Evolutionary conservation across 768 basidiomycete species (phyloP).

Genomic region (Russula foetens): DNA sequence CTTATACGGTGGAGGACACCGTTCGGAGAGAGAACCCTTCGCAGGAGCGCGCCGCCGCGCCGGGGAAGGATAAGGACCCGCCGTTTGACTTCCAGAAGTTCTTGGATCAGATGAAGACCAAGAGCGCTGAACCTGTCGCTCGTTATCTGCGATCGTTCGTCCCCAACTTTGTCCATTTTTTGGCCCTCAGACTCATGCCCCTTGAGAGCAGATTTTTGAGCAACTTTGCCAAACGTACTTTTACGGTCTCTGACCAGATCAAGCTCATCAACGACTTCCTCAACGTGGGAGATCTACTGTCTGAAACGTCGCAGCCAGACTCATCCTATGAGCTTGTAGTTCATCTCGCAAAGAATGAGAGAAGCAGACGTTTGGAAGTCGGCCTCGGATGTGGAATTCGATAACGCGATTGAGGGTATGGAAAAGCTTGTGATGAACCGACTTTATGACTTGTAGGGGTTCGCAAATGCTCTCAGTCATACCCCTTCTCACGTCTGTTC

Average conservation of each 20-base stretch:
- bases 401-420: constrained; percentile 97
- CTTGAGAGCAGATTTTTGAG: constrained; percentile 78
- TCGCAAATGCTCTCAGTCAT: neutral
- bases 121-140: constrained; percentile 84
- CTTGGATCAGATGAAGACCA: constrained; percentile 87
- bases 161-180: neutral
- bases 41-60: constrained; percentile 21
- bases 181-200: neutral
- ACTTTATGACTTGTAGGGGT: constrained; percentile 83
- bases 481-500: neutral
- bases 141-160: constrained; percentile 93
- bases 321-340: constrained; percentile 39
- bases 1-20: constrained; percentile 5
- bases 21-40: constrained; percentile 22
- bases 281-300: constrained; percentile 40
- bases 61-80: constrained; percentile 31
- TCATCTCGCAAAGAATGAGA: constrained; percentile 85
- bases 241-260: constrained; percentile 88
- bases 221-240: constrained; percentile 88
- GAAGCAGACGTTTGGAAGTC: constrained; percentile 78
- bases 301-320: neutral
- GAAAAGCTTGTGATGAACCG: constrained; percentile 99
- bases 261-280: constrained; percentile 95
- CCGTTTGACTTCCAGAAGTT: constrained; percentile 93
- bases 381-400: constrained; percentile 75